phyloP scores from a whole-genome alignment of 176 grass and related monocot species.

The Panicum miliaceum region DNA sequence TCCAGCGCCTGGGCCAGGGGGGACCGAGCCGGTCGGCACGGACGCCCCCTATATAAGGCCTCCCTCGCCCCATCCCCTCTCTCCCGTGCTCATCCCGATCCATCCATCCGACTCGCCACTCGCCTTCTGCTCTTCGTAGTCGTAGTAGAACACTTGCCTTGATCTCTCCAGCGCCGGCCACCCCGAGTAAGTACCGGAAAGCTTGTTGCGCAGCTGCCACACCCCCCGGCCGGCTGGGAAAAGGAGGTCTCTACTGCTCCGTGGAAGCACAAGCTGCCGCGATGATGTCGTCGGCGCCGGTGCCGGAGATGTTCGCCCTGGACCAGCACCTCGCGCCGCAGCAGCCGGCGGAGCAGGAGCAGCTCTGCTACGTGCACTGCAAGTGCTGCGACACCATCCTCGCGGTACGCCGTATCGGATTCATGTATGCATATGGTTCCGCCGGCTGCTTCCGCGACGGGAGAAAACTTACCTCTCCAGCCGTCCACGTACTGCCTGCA shows the following conservation, averaged over 20 bases:
- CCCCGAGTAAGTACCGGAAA: background rate
- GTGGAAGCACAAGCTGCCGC: background rate
- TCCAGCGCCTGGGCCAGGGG: background rate
- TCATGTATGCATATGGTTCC: too few relatives aligned
- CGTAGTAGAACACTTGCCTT: background rate
- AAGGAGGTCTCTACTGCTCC: background rate
- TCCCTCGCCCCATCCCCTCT: background rate
- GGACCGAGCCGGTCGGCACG: background rate
- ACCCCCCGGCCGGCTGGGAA: background rate
- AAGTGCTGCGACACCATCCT: conserved; percentile 98
- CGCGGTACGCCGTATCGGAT: conserved; percentile 57
- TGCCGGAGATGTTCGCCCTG: conserved; percentile 66
- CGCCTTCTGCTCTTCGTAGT: background rate
- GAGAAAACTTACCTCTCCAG: background rate
- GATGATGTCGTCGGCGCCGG: conserved; percentile 65
- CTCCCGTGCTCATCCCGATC: background rate
- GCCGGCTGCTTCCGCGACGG: background rate
- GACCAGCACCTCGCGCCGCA: conserved; percentile 64
- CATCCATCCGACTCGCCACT: background rate
- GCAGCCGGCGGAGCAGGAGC: conserved; percentile 83
- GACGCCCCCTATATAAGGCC: conserved; percentile 45
- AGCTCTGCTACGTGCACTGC: conserved; percentile 99
- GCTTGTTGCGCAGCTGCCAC: background rate
- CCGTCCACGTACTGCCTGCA: background rate
- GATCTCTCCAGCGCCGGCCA: background rate